Evolutionary conservation across 2,329 filamentous ascomycete genomes (phyloP).

Genomic region (Microthyrium microscopicum): DNA sequence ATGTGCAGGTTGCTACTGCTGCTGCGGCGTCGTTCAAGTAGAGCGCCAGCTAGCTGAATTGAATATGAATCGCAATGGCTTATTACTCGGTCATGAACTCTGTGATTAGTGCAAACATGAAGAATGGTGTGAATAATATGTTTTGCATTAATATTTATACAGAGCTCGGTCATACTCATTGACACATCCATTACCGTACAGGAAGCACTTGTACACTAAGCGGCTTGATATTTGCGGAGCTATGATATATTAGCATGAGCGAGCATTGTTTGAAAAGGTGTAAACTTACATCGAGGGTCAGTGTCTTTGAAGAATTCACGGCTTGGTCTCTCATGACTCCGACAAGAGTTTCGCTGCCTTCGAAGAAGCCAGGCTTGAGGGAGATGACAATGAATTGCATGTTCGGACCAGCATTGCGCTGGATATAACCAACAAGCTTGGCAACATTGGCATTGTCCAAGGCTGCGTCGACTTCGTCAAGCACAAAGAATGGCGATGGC

Average conservation of each 20-base stretch:
- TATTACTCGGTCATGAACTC: too few species aligned
- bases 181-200: too few species aligned
- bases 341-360: constrained; percentile 88
- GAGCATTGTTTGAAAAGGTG: constrained; percentile 1
- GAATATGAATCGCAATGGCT: too few species aligned
- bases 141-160: too few species aligned
- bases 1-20: constrained; percentile 14
- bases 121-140: too few species aligned
- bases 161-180: too few species aligned
- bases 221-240: constrained; percentile 7
- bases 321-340: constrained; percentile 92
- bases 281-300: constrained; percentile 83
- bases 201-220: too few species aligned
- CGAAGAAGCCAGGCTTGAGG: constrained; percentile 88
- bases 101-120: too few species aligned
- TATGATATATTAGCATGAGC: constrained; percentile 4
- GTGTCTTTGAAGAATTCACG: constrained; percentile 75
- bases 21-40: constrained; percentile 8
- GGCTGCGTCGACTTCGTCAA: constrained; percentile 94
- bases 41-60: too few species aligned
- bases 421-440: constrained; percentile 91
- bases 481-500: constrained; percentile 89
- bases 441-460: constrained; percentile 96
- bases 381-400: constrained; percentile 99
- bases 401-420: constrained; percentile 81